Evolutionary conservation across 228 moss, liverwort and hornwort genomes (phyloP).

Genomic region (Sphagnum magellanicum): DNA sequence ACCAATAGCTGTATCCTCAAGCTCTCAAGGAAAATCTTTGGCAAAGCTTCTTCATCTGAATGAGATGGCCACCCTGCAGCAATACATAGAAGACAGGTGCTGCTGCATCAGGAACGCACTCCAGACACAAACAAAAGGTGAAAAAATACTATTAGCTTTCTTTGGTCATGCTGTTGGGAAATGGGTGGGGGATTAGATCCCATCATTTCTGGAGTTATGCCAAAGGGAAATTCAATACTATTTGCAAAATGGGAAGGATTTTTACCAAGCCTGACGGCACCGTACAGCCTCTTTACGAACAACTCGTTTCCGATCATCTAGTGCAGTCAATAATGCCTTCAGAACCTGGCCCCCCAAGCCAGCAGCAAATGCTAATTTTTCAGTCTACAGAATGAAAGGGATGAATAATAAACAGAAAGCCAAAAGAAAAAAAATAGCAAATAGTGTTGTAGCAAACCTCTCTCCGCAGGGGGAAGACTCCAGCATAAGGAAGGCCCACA

Average conservation of each 20-base stretch:
- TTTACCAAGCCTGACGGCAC: constrained; percentile 66
- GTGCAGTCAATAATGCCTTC: constrained; percentile 46
- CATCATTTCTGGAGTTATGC: too few species aligned
- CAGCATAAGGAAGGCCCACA: constrained; percentile 61
- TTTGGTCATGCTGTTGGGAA: too few species aligned
- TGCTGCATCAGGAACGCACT: too few species aligned
- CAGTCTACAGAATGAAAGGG: not conserved
- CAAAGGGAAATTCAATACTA: too few species aligned
- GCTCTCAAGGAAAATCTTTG: too few species aligned
- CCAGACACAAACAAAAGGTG: too few species aligned
- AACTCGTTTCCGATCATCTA: constrained; percentile 71
- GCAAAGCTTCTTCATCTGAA: too few species aligned
- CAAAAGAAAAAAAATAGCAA: not conserved
- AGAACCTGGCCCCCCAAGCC: constrained; percentile 37
- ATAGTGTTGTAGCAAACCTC: constrained; percentile 30
- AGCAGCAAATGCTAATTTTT: not conserved
- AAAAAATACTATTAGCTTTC: too few species aligned
- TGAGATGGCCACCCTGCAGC: too few species aligned
- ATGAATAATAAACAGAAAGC: not conserved
- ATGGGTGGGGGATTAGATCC: too few species aligned
- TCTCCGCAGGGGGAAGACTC: constrained; percentile 58
- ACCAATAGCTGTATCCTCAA: too few species aligned
- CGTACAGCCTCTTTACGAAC: constrained; percentile 77
- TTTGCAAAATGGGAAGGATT: not conserved
- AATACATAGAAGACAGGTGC: too few species aligned